Evolutionary conservation across 176 grass and related monocot genomes (phyloP), one percentile per base, ranked within the genome.

Genomic region (Rhipidocladum racemiflorum): DNA sequence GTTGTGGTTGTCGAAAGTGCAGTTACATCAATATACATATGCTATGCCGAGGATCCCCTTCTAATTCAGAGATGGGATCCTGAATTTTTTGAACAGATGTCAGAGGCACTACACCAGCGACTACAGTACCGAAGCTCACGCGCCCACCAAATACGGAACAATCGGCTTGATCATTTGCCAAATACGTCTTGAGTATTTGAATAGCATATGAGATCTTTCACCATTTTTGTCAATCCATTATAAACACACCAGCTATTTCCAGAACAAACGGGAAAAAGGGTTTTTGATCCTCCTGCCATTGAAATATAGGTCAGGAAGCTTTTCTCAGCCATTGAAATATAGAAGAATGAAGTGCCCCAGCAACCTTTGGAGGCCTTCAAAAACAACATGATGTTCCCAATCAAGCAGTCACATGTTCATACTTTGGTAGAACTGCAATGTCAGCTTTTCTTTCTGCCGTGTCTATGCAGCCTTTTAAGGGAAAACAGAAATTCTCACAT

Each of bases 21-120:
- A 30, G 96, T 99, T 11, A 99, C 96, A 48, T 99, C 96, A 35
- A 99, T 99, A 84, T 95, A 99, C 79, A 92, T 99, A 80, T 99
- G 92, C 78, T 99, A 89, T 55, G 96, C 96, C 0, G 87, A 95
- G 83, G 92, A 99, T 70, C 96, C 96, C 42, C 81, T 71, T 53
- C 77, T 99, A 76, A 95, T 99, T 65, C 92, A 93, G 83, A 93
- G 92, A 84, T 99, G 96, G 96, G 96, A 99, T 75, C 76, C 85
- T 35, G 92, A 95, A 63, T 99, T 99, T 76, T 99, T 91, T 0
- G 84, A 80, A 30, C 89, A 91, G 70, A 64, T 99, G 64, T 93
- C 92, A 55, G 88, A 99, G 53, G 79, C 72, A 45, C 80, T 99
- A 57, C 96, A 99, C 27, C 61, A 99, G 76, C 70, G 96, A 75